phyloP scores from a whole-genome alignment of 148 eudicot species.

The Cornus kousa region DNA sequence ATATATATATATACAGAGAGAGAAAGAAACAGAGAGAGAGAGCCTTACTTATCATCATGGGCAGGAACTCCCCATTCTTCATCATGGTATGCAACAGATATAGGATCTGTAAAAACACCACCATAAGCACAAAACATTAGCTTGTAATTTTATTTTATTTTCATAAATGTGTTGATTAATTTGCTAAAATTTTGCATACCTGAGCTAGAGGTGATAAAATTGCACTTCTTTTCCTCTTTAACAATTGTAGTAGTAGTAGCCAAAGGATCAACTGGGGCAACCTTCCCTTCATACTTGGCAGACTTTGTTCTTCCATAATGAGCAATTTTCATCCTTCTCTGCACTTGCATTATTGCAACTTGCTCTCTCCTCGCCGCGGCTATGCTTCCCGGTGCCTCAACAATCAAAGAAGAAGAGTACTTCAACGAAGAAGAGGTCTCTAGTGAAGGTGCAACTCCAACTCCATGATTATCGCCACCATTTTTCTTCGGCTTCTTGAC shows the following conservation, averaged over 20 bases:
- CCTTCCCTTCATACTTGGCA: constrained; percentile 25
- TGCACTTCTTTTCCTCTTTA: constrained; percentile 49
- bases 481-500: constrained; percentile 30
- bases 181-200: constrained; percentile 25
- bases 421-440: constrained; percentile 8
- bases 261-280: constrained; percentile 20
- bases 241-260: neutral
- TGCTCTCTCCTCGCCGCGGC: constrained; percentile 63
- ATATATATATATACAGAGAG: neutral
- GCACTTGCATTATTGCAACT: constrained; percentile 55
- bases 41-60: constrained; percentile 70
- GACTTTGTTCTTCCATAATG: constrained; percentile 62
- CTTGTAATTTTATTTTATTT: neutral
- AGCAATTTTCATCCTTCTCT: constrained; percentile 61
- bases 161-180: neutral
- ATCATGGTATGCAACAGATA: constrained; percentile 80
- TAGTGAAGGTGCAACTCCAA: neutral
- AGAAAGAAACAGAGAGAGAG: neutral
- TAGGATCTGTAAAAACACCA: constrained; percentile 47
- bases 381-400: constrained; percentile 58
- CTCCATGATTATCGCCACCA: neutral
- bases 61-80: constrained; percentile 93
- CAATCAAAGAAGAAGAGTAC: constrained; percentile 21
- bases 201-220: constrained; percentile 59
- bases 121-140: neutral